Percentiles rank a stretch among this genome's conserved stretches.
Conservation (phyloP, 1,284 basidiomycete species). For the Filobasidium uniguttulatum region DNA sequence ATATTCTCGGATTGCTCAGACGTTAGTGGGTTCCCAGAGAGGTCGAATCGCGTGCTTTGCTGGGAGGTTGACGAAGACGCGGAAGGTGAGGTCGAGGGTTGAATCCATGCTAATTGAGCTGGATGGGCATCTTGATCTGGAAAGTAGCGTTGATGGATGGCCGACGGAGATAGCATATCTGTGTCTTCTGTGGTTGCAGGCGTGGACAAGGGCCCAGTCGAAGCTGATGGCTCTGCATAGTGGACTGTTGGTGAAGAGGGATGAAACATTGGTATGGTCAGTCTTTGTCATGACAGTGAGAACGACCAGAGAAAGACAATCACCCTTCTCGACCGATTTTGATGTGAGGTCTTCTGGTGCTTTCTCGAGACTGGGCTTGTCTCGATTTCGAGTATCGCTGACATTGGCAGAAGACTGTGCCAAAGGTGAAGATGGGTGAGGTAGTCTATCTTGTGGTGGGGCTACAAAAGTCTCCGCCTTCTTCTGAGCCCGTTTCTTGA, state of each 20-base stretch:
- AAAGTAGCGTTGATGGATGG: slow-evolving; percentile 72
- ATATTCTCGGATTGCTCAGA: slow-evolving; percentile 35
- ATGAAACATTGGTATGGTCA: no score
- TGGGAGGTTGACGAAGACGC: slow-evolving; percentile 16
- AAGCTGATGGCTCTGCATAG: not conserved
- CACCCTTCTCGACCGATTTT: slow-evolving; percentile 1
- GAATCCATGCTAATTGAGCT: slow-evolving; percentile 69
- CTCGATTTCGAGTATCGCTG: slow-evolving; percentile 7
- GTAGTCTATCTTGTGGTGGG: slow-evolving; percentile 16
- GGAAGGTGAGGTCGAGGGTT: slow-evolving; percentile 19
- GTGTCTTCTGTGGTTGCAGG: slow-evolving; percentile 23
- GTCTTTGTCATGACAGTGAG: no score
- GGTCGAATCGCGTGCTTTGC: slow-evolving; percentile 49
- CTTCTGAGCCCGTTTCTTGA: slow-evolving; percentile 45
- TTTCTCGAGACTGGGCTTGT: not conserved
- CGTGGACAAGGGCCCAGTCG: not conserved
- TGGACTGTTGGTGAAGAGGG: not conserved
- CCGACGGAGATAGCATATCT: slow-evolving; percentile 63
- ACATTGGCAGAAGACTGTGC: not conserved
- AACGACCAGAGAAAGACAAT: no score
- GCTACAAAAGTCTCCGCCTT: slow-evolving; percentile 36
- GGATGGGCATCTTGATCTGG: slow-evolving; percentile 48
- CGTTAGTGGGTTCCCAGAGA: slow-evolving; percentile 54
- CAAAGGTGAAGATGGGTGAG: slow-evolving; percentile 9
- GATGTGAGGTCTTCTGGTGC: slow-evolving; percentile 5